Conservation (phyloP, 2,329 filamentous ascomycete genomes). For the Fusarium nisikadoi region DNA sequence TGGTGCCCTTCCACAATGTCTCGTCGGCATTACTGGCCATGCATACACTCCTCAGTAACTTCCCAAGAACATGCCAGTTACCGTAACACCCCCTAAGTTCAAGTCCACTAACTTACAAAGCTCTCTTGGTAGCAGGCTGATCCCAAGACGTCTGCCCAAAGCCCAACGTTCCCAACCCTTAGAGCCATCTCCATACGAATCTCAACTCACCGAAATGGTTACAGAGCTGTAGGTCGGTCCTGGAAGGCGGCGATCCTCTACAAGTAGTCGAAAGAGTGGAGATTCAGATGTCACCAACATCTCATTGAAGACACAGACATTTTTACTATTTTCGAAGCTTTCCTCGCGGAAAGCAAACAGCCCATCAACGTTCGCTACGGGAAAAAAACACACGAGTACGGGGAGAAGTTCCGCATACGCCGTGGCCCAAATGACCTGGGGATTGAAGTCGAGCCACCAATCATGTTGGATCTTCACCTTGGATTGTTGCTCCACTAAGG, state of each 20-base stretch:
- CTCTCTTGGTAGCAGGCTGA: no score
- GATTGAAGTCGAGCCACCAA: neutral
- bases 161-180: neutral
- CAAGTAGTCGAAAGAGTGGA: neutral
- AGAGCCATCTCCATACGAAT: no score
- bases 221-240: accelerated
- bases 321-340: neutral
- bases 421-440: no score
- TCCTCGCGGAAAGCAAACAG: accelerated
- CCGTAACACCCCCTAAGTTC: no score
- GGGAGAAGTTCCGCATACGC: neutral
- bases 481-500: neutral
- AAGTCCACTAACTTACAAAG: no score
- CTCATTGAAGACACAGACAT: accelerated
- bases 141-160: neutral
- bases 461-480: neutral
- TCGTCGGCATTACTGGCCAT: no score
- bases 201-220: neutral
- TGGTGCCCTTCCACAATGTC: no score
- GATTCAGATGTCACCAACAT: accelerated
- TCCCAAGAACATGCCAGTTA: no score
- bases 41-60: no score
- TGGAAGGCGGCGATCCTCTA: neutral
- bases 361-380: accelerated
- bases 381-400: no score